phyloP scores from a whole-genome alignment of 495 filamentous ascomycete species.

The Neurospora sp. region DNA sequence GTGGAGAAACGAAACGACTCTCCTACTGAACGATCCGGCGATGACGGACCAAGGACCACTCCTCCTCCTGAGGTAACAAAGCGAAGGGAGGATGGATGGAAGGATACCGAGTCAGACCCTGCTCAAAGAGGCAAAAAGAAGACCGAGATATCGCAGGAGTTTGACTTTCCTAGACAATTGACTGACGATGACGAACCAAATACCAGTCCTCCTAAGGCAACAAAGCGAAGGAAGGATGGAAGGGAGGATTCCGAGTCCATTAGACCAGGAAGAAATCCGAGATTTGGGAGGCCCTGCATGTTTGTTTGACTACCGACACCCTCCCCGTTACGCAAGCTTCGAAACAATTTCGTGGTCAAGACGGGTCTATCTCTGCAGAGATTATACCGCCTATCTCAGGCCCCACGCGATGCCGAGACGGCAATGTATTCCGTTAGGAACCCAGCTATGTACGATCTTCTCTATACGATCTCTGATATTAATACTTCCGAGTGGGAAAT shows the following conservation, averaged over 20 bases:
- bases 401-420: constrained; percentile 73
- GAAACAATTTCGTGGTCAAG: constrained; percentile 58
- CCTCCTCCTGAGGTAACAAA: neutral
- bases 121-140: neutral
- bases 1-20: neutral
- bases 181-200: neutral
- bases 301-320: constrained; percentile 33
- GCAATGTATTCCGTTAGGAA: constrained; percentile 85
- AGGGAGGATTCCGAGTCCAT: neutral
- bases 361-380: constrained; percentile 70
- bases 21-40: neutral
- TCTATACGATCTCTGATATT: constrained; percentile 80
- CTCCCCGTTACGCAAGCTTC: constrained; percentile 33
- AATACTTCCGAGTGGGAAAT: constrained; percentile 91
- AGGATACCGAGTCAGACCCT: neutral
- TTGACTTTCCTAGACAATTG: neutral
- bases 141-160: neutral
- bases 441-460: constrained; percentile 67
- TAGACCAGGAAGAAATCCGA: neutral
- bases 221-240: neutral
- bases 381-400: constrained; percentile 61
- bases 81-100: neutral
- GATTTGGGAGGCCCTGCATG: neutral
- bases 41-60: neutral
- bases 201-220: neutral